Conservation (phyloP, 73 alveolate genomes). For the Tetrahymena thermophila region DNA sequence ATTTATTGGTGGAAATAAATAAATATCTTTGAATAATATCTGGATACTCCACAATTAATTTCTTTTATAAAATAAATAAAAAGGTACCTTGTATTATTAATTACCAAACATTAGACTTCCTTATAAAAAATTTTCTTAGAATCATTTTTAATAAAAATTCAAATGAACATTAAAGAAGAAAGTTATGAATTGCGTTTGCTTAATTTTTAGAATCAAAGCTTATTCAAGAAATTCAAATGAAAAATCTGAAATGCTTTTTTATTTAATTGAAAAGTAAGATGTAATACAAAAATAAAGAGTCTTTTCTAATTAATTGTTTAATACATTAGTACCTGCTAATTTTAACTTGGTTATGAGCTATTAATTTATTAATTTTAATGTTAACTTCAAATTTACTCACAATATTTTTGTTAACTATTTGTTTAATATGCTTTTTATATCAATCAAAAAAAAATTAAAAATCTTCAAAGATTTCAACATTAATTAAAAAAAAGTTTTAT, state of each 20-base stretch:
- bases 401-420: too few species aligned
- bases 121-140: too few species aligned
- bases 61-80: neutral
- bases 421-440: too few species aligned
- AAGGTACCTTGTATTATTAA: neutral
- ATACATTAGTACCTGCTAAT: neutral
- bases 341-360: neutral
- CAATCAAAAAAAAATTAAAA: too few species aligned
- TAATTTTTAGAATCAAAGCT: too few species aligned
- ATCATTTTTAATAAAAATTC: too few species aligned
- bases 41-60: neutral
- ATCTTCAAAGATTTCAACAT: neutral
- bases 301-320: neutral
- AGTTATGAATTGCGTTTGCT: too few species aligned
- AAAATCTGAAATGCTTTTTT: too few species aligned
- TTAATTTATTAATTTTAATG: neutral
- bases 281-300: neutral
- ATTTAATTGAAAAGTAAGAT: neutral
- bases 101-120: neutral
- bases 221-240: neutral
- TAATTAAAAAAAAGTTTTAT: too few species aligned
- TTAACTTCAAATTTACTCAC: neutral
- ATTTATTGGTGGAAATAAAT: neutral
- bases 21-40: too few species aligned
- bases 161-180: too few species aligned